Base-by-base conservation (phyloP, 768 basidiomycete genomes). In the Mrakia frigida region DNA sequence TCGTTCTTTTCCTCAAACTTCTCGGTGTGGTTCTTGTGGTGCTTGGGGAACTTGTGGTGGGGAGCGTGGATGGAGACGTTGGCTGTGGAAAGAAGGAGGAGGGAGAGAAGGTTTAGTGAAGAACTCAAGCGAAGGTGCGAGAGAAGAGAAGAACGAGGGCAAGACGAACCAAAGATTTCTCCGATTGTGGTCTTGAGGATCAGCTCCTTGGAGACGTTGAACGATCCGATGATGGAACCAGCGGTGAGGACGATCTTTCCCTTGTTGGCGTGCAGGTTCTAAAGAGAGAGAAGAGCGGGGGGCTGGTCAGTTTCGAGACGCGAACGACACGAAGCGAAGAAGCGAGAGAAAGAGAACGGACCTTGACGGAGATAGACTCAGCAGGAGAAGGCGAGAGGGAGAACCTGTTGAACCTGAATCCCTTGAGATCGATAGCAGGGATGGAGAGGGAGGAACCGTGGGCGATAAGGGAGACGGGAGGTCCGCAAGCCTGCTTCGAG, bases 201-300 rank as follows among this genome's bases (percentile, higher is more conserved):
- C 33, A 77, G 70, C 63, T 73, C 70, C 43, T 52, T 41, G 23
- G 71, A 73, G 63, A 77, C 76, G 53, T 77, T 73, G 76, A 77
- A 77, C 28, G 76, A 73, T n/a, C 76, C 76, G 16, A 46, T 25
- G 50, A 77, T 73, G n/a, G 43, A 63, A 31, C 76, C 76, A 18
- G 72, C 50, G 21, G 70, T n/a, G n/a, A 77, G 60, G 18, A 53
- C 43, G 21, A 77, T 53, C 33, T 61, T 39, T 37, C 35, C 71
- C 46, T 71, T 37, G 39, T 69, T 39, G 33, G 76, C 76, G 28
- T 73, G 46, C 9, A 77, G 71, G 76, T 77, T 52, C 71, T 77
- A 33, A 21, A 46, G 43, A 21, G 21, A 28, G 35, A 53, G 52
- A 39, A 37, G 41, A 11, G n/a, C 10, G 74, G 46, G 39, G 31